phyloP scores from a whole-genome alignment of 2,329 filamentous ascomycete species.

The Bimuria novae-zelandiae region DNA sequence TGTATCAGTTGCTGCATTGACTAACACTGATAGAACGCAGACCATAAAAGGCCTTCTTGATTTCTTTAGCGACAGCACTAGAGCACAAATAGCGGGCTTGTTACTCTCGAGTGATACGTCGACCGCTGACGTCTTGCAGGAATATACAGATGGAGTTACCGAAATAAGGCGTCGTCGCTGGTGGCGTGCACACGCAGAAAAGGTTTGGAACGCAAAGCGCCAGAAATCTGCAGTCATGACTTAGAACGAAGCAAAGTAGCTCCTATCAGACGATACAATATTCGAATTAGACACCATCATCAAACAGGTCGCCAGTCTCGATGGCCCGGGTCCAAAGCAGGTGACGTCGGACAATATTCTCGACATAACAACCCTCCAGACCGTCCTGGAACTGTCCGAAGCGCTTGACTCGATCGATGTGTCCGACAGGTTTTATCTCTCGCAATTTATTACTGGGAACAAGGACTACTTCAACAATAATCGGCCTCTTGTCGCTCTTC shows the following conservation, averaged over 20 bases:
- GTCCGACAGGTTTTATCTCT: background rate
- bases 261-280: background rate
- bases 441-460: background rate
- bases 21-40: conserved; percentile 13
- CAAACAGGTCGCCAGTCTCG: background rate
- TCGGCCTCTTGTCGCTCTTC: background rate
- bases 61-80: conserved; percentile 13
- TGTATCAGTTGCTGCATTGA: conserved; percentile 6
- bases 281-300: conserved; percentile 1
- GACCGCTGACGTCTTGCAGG: background rate
- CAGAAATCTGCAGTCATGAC: background rate
- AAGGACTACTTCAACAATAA: background rate
- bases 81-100: conserved; percentile 10
- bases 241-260: background rate
- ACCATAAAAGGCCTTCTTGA: conserved; percentile 9
- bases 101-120: background rate
- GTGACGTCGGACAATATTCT: background rate
- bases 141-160: background rate
- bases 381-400: background rate
- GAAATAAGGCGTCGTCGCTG: background rate
- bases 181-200: background rate
- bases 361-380: background rate
- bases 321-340: background rate
- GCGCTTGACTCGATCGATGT: background rate
- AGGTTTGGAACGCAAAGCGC: background rate